phyloP scores from a whole-genome alignment of 257 asterid species.

The Solanum corneliomulleri region DNA sequence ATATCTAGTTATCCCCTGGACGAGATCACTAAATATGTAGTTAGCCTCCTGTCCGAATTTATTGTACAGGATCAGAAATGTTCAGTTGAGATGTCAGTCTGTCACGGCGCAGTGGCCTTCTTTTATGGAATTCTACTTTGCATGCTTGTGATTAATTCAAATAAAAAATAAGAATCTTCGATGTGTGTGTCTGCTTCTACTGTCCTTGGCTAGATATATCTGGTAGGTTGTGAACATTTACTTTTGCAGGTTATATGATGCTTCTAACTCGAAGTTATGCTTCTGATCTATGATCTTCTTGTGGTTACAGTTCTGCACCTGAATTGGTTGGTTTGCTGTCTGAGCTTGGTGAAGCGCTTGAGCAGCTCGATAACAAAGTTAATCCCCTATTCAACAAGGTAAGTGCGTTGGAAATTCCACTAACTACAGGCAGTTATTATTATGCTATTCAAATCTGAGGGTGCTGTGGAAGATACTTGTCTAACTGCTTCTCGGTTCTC shows the following conservation, averaged over 20 bases:
- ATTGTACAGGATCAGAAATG: neutral
- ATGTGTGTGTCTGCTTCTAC: neutral
- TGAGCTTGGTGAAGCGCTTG: constrained; percentile 65
- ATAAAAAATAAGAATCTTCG: neutral
- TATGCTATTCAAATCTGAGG: neutral
- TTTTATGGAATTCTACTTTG: neutral
- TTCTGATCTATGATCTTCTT: constrained; percentile 7
- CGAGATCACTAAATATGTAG: neutral
- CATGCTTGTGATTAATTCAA: neutral
- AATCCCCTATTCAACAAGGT: constrained; percentile 73
- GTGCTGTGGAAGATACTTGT: neutral
- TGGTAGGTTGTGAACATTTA: neutral
- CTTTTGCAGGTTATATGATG: neutral
- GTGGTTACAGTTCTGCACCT: constrained; percentile 76
- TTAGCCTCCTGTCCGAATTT: neutral
- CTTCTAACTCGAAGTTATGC: neutral
- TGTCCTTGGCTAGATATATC: neutral
- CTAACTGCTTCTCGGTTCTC: neutral
- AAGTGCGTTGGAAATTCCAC: neutral
- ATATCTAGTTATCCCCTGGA: neutral
- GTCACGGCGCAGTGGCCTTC: neutral
- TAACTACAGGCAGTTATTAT: neutral
- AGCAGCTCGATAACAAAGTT: constrained; percentile 72
- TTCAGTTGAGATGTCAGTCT: neutral
- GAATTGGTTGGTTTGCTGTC: constrained; percentile 80